A percentile compares a stretch with the other conserved stretches of the same genome.
Conservation (phyloP, 148 eudicot species). For the Spergularia bocconei region DNA sequence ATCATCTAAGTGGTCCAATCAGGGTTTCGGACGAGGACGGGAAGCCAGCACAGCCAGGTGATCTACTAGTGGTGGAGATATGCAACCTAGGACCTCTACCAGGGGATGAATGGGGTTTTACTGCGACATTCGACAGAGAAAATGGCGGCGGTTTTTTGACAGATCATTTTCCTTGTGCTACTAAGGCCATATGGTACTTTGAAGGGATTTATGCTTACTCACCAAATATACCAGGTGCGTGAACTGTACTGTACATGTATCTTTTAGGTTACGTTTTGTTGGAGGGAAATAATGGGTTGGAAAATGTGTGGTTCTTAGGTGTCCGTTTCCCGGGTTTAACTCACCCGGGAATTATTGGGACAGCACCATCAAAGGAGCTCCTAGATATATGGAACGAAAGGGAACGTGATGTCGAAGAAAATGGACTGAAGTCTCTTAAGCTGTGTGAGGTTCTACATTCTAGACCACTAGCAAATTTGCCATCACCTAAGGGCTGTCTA, state of each 20-base stretch:
- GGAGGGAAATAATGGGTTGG: constrained; percentile 3
- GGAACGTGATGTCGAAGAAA: constrained; percentile 74
- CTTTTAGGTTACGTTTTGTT: neutral
- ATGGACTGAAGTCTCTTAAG: constrained; percentile 59
- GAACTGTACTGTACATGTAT: neutral
- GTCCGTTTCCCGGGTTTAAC: constrained; percentile 92
- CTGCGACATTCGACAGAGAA: constrained; percentile 92
- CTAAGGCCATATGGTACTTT: constrained; percentile 95
- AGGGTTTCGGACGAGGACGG: constrained; percentile 61
- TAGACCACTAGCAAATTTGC: constrained; percentile 84
- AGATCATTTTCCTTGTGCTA: constrained; percentile 88
- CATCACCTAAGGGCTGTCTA: constrained; percentile 76
- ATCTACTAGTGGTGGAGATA: constrained; percentile 81
- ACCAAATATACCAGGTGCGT: constrained; percentile 84
- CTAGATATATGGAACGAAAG: constrained; percentile 84
- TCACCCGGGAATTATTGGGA: constrained; percentile 92
- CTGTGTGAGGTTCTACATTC: constrained; percentile 85
- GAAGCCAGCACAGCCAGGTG: constrained; percentile 71
- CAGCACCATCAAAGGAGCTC: constrained; percentile 89
- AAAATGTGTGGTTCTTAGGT: constrained; percentile 37
- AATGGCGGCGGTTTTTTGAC: constrained; percentile 92
- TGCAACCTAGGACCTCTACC: constrained; percentile 96
- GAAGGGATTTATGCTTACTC: constrained; percentile 95
- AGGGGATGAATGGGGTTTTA: constrained; percentile 93
- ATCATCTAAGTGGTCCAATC: constrained; percentile 88